Percentiles rank a stretch among this genome's conserved stretches.
phyloP scores from a whole-genome alignment of 352 stramenopile species.

The Phytophthora europaea region DNA sequence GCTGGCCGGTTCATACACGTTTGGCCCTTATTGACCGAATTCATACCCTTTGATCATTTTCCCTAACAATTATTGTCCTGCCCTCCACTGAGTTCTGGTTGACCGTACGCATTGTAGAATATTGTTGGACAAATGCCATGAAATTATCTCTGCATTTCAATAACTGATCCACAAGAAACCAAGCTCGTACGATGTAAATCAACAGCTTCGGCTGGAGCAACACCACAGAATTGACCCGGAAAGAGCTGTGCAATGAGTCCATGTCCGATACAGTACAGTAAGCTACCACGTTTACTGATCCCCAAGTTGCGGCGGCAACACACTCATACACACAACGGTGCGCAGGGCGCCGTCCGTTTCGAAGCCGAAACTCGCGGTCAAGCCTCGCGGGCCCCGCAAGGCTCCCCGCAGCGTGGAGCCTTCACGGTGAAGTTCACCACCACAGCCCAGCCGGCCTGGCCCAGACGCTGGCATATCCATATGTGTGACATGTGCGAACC shows the following conservation, averaged over 20 bases:
- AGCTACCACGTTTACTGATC: background rate
- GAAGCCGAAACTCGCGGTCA: background rate
- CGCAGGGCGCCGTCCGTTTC: background rate
- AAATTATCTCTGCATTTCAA: no score
- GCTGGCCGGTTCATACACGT: no score
- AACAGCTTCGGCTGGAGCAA: background rate
- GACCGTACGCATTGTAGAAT: background rate
- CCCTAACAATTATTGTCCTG: no score
- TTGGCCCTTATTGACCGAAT: no score
- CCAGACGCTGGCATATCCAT: background rate
- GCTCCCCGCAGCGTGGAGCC: no score
- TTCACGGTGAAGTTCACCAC: background rate
- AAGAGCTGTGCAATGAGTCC: background rate
- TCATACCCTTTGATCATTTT: no score
- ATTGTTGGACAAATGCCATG: background rate
- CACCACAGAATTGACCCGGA: no score
- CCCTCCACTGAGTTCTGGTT: background rate
- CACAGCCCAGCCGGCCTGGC: no score
- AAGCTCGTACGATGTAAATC: background rate
- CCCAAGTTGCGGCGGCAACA: background rate
- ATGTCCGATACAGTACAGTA: no score
- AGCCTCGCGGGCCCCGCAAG: background rate
- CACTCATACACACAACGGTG: background rate
- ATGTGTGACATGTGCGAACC: constrained; percentile 21
- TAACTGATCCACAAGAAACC: background rate